phyloP scores from a whole-genome alignment of 208 protist genomes.

The Trypanosoma mega region DNA sequence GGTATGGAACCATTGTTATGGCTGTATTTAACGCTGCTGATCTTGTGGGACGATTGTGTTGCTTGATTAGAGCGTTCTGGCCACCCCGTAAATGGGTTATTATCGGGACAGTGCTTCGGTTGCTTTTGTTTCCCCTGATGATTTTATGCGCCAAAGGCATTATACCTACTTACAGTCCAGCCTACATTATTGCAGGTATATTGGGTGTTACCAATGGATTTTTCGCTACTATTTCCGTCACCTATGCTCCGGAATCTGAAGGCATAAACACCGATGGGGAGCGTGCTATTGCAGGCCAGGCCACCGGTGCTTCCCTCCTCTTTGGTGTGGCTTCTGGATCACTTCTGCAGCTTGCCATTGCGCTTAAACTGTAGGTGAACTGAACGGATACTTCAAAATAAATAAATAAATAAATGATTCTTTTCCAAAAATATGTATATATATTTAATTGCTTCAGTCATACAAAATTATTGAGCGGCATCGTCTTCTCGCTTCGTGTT shows the following conservation, averaged over 20 bases:
- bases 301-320: conserved; percentile 53
- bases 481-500: too few relatives aligned
- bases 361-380: conserved; percentile 35
- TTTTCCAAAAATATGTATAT: too few relatives aligned
- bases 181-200: conserved; percentile 54
- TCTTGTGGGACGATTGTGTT: conserved; percentile 44
- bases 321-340: conserved; percentile 62
- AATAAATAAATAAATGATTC: too few relatives aligned
- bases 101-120: conserved; percentile 25
- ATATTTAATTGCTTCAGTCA: too few relatives aligned
- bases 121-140: conserved; percentile 68
- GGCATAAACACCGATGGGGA: conserved; percentile 49
- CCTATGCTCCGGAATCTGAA: conserved; percentile 57
- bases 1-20: conserved; percentile 79
- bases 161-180: conserved; percentile 47
- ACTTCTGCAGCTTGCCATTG: conserved; percentile 57
- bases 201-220: conserved; percentile 78
- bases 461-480: too few relatives aligned
- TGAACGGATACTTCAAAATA: too few relatives aligned
- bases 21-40: conserved; percentile 71
- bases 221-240: conserved; percentile 70
- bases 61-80: conserved; percentile 52
- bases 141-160: conserved; percentile 61
- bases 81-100: conserved; percentile 24
- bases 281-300: conserved; percentile 63